Percentiles rank a stretch among this genome's conserved stretches.
phyloP scores from a whole-genome alignment of 257 asterid genomes.

The Schizonepeta tenuifolia region DNA sequence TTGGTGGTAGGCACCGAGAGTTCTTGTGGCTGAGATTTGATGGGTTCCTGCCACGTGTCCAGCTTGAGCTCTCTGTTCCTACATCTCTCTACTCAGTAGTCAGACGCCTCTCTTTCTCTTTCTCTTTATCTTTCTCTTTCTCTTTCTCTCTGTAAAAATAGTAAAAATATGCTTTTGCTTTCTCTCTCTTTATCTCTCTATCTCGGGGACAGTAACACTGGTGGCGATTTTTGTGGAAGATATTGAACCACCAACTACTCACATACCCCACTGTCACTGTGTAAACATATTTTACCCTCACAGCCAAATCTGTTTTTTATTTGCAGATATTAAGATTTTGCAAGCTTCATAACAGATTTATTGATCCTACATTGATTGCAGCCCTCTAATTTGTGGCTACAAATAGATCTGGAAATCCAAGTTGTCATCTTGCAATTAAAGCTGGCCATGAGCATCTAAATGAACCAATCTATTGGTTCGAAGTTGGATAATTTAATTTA shows the following conservation, averaged over 20 bases:
- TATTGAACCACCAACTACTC: conserved; percentile 39
- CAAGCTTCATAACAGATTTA: conserved; percentile 22
- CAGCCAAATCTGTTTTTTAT: background rate
- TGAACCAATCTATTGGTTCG: background rate
- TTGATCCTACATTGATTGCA: conserved; percentile 31
- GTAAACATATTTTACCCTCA: background rate
- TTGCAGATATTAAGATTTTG: conserved; percentile 10
- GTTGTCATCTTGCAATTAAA: conserved; percentile 19
- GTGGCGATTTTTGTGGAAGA: conserved; percentile 44
- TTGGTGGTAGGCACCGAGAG: conserved; percentile 25
- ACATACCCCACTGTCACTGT: conserved; percentile 20
- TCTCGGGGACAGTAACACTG: conserved; percentile 17
- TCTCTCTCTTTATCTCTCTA: too few species aligned
- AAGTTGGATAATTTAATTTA: background rate
- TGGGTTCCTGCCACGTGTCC: conserved; percentile 59
- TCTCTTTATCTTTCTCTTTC: too few species aligned
- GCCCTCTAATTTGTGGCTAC: conserved; percentile 37
- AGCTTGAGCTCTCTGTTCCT: conserved; percentile 25
- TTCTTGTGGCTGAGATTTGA: conserved; percentile 64
- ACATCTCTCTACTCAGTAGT: too few species aligned
- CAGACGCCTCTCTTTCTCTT: too few species aligned
- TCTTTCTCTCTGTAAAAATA: too few species aligned
- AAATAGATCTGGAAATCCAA: conserved; percentile 37
- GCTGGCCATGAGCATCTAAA: conserved; percentile 24
- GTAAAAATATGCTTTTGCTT: too few species aligned